Evolutionary conservation across 2,329 filamentous ascomycete species (phyloP).

Genomic region (Botrytis hyacinthi): DNA sequence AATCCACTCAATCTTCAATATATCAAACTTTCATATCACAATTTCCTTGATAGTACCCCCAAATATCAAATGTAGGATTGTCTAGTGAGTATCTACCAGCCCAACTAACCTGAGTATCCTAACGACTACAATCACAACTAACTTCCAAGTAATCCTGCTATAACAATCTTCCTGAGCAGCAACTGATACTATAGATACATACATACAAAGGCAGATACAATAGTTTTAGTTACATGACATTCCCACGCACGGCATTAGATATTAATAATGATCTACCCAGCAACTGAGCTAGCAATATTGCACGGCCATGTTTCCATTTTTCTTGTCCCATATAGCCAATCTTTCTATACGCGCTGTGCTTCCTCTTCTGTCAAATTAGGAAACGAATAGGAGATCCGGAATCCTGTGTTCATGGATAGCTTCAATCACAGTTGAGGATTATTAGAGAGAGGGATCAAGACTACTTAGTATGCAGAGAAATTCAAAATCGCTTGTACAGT

Average conservation of each 20-base stretch:
- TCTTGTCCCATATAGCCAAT: neutral
- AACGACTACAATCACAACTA: neutral
- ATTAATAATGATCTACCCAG: neutral
- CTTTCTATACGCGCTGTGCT: neutral
- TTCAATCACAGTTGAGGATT: neutral
- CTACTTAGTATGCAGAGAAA: neutral
- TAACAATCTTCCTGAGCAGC: neutral
- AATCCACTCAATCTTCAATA: neutral
- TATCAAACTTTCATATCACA: no score
- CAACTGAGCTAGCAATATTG: neutral
- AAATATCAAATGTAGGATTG: no score
- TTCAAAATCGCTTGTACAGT: neutral
- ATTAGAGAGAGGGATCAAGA: neutral
- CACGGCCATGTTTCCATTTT: neutral
- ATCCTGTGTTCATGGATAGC: neutral
- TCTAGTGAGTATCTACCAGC: no score
- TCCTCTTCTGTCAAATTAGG: neutral
- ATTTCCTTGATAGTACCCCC: no score
- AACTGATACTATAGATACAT: neutral
- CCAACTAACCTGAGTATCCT: no score
- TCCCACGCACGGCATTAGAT: neutral
- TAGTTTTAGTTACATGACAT: neutral
- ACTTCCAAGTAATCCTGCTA: neutral
- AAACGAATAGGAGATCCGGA: neutral
- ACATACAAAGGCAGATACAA: neutral